Percentiles rank a stretch among this genome's conserved stretches.
These are phyloP conservation scores for Pseudodiploospora longispora DNA, from an alignment of 2,329 filamentous ascomycete species.

Conservation along the genomic window DNA sequence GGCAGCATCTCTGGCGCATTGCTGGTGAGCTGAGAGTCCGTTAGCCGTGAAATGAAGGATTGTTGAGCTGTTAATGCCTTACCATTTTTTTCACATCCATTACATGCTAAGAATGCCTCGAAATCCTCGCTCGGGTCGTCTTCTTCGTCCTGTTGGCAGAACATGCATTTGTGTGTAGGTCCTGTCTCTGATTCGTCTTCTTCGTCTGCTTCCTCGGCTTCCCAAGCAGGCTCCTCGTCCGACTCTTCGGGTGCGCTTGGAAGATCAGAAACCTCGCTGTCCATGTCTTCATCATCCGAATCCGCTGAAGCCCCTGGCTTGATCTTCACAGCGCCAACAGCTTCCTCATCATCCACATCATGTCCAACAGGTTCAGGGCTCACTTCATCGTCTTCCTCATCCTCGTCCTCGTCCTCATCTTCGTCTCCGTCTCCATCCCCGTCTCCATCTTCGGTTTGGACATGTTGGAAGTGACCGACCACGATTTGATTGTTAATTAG, in stretches of 20 bases:
- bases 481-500: constrained; percentile 19
- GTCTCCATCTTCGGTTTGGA: constrained; percentile 21
- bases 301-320: constrained; percentile 40
- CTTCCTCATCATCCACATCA: constrained; percentile 42
- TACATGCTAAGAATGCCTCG: constrained; percentile 70
- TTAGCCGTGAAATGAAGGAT: constrained; percentile 23
- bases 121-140: constrained; percentile 75
- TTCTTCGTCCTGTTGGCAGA: constrained; percentile 76
- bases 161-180: constrained; percentile 47
- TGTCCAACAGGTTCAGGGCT: constrained; percentile 7
- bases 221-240: constrained; percentile 38
- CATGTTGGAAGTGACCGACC: constrained; percentile 11
- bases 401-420: constrained; percentile 24
- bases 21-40: constrained; percentile 66
- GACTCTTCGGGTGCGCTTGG: constrained; percentile 45
- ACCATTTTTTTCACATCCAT: constrained; percentile 76
- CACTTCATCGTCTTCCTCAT: constrained; percentile 17
- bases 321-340: constrained; percentile 50
- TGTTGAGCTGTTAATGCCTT: constrained; percentile 30
- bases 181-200: constrained; percentile 49
- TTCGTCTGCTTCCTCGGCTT: constrained; percentile 50
- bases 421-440: constrained; percentile 26
- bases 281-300: constrained; percentile 40
- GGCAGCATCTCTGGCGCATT: constrained; percentile 69
- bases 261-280: constrained; percentile 38